These are phyloP conservation scores for Chlamydomonas urium DNA, from an alignment of 139 green algal species.

Conservation along the genomic window DNA sequence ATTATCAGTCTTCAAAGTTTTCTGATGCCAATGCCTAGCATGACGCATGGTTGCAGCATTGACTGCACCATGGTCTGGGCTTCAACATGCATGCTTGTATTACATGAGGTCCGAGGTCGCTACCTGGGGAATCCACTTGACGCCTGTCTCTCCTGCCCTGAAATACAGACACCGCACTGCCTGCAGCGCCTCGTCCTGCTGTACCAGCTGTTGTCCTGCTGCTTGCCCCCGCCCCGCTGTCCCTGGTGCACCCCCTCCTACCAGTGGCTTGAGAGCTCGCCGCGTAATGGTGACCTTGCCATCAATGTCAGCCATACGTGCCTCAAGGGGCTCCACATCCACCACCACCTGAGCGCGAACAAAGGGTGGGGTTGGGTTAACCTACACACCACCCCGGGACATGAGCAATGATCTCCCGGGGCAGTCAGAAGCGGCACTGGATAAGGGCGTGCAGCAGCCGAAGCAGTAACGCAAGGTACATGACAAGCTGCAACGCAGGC, in stretches of 20 bases:
- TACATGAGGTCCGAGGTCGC: not conserved
- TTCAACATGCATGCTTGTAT: not conserved
- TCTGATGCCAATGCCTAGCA: no score
- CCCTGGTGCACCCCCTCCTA: not conserved
- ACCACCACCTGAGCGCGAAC: conserved; percentile 2
- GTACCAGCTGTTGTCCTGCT: conserved; percentile 3
- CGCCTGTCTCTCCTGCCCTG: conserved; percentile 2
- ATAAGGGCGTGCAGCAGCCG: no score
- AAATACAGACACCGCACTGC: not conserved
- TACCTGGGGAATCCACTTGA: not conserved
- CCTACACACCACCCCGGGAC: no score
- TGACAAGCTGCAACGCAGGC: no score
- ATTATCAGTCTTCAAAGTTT: no score
- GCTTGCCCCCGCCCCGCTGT: not conserved
- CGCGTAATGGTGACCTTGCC: conserved; percentile 3
- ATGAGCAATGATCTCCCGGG: no score
- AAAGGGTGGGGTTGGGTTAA: no score
- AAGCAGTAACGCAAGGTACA: no score
- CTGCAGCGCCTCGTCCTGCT: not conserved
- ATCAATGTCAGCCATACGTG: conserved; percentile 3
- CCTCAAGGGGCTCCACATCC: not conserved
- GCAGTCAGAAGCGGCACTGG: no score
- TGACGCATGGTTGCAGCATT: no score
- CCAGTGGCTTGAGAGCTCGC: not conserved
- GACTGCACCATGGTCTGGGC: no score